Evolutionary conservation across 1,284 basidiomycete genomes (phyloP).

Genomic region (Apiotrichum mycotoxinovorans): DNA sequence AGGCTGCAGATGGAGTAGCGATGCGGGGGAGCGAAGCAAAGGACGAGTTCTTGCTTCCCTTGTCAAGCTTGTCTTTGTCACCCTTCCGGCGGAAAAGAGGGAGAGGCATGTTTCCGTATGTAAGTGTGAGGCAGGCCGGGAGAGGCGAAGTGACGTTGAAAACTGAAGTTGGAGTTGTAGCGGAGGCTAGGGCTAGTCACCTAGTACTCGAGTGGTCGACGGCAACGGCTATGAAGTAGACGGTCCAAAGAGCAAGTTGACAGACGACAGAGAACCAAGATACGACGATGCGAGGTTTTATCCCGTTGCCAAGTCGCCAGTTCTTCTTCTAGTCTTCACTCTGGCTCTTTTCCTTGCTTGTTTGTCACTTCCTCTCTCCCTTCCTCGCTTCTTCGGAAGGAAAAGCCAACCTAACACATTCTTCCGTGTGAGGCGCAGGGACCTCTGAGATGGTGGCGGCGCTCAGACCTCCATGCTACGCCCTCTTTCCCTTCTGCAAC

Average conservation of each 20-base stretch:
- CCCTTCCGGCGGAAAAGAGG: background rate
- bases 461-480: no score
- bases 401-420: no score
- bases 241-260: background rate
- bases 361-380: no score
- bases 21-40: background rate
- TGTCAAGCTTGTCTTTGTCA: conserved; percentile 1
- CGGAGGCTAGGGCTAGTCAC: no score
- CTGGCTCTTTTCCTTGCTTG: no score
- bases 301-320: background rate
- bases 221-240: background rate
- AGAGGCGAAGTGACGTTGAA: no score
- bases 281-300: background rate
- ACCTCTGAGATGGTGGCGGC: no score
- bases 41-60: background rate
- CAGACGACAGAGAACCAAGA: background rate
- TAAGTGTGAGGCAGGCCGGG: no score
- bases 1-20: background rate
- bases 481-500: no score
- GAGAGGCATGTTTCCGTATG: background rate
- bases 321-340: no score
- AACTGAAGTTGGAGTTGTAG: background rate
- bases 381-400: no score
- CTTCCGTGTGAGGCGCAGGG: no score
- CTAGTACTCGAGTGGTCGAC: background rate